Evolutionary conservation across 2,329 filamentous ascomycete genomes (phyloP).

Genomic region (Fusarium secorum): DNA sequence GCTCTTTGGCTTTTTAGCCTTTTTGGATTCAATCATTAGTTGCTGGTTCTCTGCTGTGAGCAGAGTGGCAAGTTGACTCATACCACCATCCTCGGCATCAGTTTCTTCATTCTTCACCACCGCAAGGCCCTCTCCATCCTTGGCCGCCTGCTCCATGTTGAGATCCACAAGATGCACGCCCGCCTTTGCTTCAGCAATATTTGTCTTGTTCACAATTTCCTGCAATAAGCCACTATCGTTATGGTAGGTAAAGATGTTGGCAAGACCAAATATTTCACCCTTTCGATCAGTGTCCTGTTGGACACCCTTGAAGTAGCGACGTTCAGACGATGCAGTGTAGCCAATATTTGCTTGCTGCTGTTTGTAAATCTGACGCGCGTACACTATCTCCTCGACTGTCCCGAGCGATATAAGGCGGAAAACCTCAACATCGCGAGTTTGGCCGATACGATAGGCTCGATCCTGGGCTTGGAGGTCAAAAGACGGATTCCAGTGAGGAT

Average conservation of each 20-base stretch:
- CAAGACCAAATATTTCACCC: constrained; percentile 91
- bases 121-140: constrained; percentile 58
- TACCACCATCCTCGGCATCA: constrained; percentile 69
- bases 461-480: constrained; percentile 97
- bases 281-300: constrained; percentile 84
- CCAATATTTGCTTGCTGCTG: constrained; percentile 98
- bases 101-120: constrained; percentile 57
- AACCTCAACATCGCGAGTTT: constrained; percentile 91
- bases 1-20: constrained; percentile 56
- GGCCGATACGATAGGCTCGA: constrained; percentile 93
- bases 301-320: constrained; percentile 94
- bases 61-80: constrained; percentile 73
- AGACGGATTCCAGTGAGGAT: constrained; percentile 97
- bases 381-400: constrained; percentile 96
- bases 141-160: constrained; percentile 69
- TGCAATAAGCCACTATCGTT: constrained; percentile 80
- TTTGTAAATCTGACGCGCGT: constrained; percentile 97
- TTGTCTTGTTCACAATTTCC: constrained; percentile 99
- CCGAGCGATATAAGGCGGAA: constrained; percentile 90
- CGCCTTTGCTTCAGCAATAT: constrained; percentile 89
- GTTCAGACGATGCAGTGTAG: constrained; percentile 90
- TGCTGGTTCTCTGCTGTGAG: constrained; percentile 59
- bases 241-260: constrained; percentile 86
- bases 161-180: constrained; percentile 83
- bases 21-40: constrained; percentile 46